phyloP scores from a whole-genome alignment of 306 rosid genomes.

The Malus asiatica region DNA sequence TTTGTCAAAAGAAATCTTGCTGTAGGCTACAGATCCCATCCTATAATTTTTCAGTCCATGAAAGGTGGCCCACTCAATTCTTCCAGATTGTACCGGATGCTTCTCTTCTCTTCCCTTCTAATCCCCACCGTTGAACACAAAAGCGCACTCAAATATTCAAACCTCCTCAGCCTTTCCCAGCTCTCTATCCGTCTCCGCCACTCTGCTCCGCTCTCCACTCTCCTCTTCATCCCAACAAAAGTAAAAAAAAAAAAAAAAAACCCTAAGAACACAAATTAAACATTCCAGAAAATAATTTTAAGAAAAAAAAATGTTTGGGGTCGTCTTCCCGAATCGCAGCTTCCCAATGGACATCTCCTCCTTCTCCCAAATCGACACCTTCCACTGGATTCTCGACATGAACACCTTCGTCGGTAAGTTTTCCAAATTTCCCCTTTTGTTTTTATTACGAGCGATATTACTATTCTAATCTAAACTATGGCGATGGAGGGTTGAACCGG shows the following conservation, averaged over 20 bases:
- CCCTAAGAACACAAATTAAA: too few species aligned
- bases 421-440: not conserved
- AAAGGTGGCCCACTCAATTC: not conserved
- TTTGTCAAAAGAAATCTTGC: too few species aligned
- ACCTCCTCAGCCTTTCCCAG: not conserved
- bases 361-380: slow-evolving; percentile 83
- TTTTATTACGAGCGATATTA: not conserved
- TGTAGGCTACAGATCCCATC: too few species aligned
- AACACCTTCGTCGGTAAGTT: slow-evolving; percentile 67
- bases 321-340: slow-evolving; percentile 85
- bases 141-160: not conserved
- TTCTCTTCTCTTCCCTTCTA: not conserved
- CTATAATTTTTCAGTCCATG: too few species aligned
- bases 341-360: slow-evolving; percentile 86
- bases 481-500: too few species aligned
- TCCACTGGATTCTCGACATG: slow-evolving; percentile 93
- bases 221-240: not conserved
- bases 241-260: too few species aligned
- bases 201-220: not conserved
- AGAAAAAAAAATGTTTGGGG: slow-evolving; percentile 60
- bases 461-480: too few species aligned
- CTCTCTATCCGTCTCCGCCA: not conserved
- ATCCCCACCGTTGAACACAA: not conserved
- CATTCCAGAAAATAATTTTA: not conserved
- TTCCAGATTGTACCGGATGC: not conserved